Conservation (phyloP, 306 rosid species). For the Abrus precatorius region DNA sequence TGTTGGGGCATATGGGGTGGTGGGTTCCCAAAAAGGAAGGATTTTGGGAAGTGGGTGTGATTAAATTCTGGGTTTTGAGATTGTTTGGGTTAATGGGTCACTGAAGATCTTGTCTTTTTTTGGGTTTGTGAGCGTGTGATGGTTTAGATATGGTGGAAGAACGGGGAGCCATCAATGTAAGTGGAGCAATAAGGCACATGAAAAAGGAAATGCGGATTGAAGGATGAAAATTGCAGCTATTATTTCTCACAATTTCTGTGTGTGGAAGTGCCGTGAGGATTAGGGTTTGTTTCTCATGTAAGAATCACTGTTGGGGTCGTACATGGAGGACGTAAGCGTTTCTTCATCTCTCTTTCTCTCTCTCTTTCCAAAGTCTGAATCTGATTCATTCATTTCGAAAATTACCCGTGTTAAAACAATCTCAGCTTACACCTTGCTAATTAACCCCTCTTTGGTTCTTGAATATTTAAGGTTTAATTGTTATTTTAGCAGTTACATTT, state of each 20-base stretch:
- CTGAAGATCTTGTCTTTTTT: constrained; percentile 53
- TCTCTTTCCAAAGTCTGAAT: neutral
- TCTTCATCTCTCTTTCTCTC: neutral
- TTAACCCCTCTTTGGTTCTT: neutral
- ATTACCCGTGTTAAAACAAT: neutral
- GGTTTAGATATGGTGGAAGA: neutral
- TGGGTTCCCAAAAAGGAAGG: neutral
- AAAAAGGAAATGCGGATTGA: constrained; percentile 3
- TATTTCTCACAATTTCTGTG: neutral
- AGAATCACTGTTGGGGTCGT: constrained; percentile 9
- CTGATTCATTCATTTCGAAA: constrained; percentile 1
- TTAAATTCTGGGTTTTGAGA: constrained; percentile 21
- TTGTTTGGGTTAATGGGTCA: constrained; percentile 50
- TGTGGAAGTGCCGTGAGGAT: neutral
- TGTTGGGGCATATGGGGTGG: constrained; percentile 16
- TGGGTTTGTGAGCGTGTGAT: neutral
- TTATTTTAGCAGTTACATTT: too few species aligned
- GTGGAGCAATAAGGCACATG: neutral
- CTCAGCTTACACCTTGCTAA: neutral
- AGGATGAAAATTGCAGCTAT: neutral
- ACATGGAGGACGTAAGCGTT: constrained; percentile 8
- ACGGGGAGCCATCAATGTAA: constrained; percentile 6
- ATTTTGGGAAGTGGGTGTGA: constrained; percentile 39
- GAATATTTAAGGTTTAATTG: neutral
- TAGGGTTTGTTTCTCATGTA: constrained; percentile 27